phyloP scores from a whole-genome alignment of 2,329 filamentous ascomycete genomes.

The Blumeria graminis region DNA sequence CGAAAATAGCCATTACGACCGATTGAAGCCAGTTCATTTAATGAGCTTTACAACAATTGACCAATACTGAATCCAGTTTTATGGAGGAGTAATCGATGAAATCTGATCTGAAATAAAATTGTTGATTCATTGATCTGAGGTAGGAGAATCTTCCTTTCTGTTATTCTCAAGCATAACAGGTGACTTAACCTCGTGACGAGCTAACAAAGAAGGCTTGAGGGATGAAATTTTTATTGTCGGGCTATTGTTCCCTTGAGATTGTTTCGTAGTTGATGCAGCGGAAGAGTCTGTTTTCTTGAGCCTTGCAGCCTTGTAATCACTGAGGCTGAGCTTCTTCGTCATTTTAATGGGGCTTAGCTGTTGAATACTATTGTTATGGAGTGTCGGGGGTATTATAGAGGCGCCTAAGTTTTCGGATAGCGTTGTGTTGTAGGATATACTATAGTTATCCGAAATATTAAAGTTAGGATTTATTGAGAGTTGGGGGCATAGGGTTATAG shows the following conservation, averaged over 20 bases:
- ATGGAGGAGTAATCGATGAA: no score
- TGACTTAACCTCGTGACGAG: slow-evolving; percentile 20
- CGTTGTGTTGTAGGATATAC: no score
- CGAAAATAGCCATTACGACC: no score
- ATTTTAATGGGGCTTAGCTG: slow-evolving; percentile 33
- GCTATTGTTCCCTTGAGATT: slow-evolving; percentile 4
- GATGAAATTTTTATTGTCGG: slow-evolving; percentile 15
- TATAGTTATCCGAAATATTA: no score
- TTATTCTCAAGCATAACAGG: slow-evolving; percentile 8
- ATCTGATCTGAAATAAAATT: background rate
- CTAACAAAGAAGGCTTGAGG: slow-evolving; percentile 18
- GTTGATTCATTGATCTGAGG: background rate
- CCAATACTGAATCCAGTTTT: no score
- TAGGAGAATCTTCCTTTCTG: background rate
- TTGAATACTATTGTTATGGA: slow-evolving; percentile 20
- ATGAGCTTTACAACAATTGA: no score
- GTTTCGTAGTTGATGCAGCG: slow-evolving; percentile 7
- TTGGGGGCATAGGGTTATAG: no score
- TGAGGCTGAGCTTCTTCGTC: slow-evolving; percentile 38
- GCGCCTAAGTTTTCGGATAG: no score
- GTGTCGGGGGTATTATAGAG: no score
- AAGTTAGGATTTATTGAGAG: no score
- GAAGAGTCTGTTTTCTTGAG: slow-evolving; percentile 15
- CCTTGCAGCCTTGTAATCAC: slow-evolving; percentile 34
- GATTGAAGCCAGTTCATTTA: no score